A percentile compares a stretch with the other conserved stretches of the same genome.
Conservation (phyloP, 176 grass and related monocot genomes). For the Hordeum vulgare region DNA sequence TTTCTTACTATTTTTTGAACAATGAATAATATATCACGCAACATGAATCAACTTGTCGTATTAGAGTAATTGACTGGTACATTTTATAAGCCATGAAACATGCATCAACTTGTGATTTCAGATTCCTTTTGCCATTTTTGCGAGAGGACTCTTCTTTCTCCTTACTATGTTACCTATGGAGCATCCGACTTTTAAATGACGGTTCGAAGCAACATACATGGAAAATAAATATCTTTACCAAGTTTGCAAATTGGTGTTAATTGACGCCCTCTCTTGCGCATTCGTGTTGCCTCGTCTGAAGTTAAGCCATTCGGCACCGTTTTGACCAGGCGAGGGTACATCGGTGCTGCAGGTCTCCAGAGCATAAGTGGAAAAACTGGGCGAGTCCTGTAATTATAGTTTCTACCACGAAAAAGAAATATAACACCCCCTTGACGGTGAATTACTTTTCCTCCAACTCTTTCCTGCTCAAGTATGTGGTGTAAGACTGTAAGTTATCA, state of each 20-base stretch:
- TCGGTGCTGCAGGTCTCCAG: constrained; percentile 69
- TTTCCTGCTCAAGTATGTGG: constrained; percentile 50
- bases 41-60: neutral
- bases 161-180: neutral
- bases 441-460: constrained; percentile 87
- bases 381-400: constrained; percentile 73
- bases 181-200: neutral
- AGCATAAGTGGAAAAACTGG: constrained; percentile 93
- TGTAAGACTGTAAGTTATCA: neutral
- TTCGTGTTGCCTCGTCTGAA: constrained; percentile 55
- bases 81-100: constrained; percentile 2
- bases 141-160: neutral
- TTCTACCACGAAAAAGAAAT: constrained; percentile 89
- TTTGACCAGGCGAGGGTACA: constrained; percentile 78
- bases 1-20: neutral
- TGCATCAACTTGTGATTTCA: neutral
- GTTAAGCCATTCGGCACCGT: constrained; percentile 73
- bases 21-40: neutral
- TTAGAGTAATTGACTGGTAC: neutral
- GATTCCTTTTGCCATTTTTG: neutral
- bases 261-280: constrained; percentile 50
- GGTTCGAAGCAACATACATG: neutral
- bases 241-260: constrained; percentile 71
- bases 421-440: constrained; percentile 66
- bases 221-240: constrained; percentile 34